These are phyloP conservation scores for Aspergillus haitiensis DNA, from an alignment of 495 filamentous ascomycete species.

Conservation along the genomic window DNA sequence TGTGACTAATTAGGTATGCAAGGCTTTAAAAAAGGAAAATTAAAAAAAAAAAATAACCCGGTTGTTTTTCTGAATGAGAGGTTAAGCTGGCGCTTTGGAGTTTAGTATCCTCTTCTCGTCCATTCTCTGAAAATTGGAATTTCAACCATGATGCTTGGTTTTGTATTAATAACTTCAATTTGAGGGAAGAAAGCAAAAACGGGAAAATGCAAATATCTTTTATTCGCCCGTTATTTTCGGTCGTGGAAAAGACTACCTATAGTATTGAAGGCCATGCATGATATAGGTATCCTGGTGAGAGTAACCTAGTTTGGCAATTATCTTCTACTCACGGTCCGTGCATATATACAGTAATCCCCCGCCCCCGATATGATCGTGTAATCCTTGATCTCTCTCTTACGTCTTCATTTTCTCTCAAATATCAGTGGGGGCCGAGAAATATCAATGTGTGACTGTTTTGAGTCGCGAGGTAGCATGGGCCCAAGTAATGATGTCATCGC, in stretches of 20 bases:
- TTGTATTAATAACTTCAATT: background rate
- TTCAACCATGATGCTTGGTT: background rate
- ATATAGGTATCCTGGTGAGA: too few species aligned
- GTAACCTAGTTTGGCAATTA: too few species aligned
- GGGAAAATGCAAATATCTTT: background rate
- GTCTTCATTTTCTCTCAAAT: too few species aligned
- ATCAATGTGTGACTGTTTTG: background rate
- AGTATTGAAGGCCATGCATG: too few species aligned
- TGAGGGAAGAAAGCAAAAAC: too few species aligned
- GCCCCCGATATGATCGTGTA: too few species aligned
- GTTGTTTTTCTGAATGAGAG: background rate
- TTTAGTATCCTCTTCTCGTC: too few species aligned
- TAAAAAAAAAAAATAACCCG: background rate
- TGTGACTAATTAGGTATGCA: slow-evolving; percentile 5
- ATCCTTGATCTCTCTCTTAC: too few species aligned
- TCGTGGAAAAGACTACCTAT: background rate
- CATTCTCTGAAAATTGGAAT: too few species aligned
- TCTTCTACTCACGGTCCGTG: too few species aligned
- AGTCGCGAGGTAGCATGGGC: background rate
- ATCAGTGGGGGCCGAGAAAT: background rate
- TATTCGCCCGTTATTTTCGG: background rate
- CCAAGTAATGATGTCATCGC: slow-evolving; percentile 8
- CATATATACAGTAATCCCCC: too few species aligned
- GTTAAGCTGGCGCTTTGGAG: background rate
- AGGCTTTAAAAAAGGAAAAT: background rate